Conservation (phyloP, 1,284 basidiomycete genomes). For the Anthracocystis setariae region DNA sequence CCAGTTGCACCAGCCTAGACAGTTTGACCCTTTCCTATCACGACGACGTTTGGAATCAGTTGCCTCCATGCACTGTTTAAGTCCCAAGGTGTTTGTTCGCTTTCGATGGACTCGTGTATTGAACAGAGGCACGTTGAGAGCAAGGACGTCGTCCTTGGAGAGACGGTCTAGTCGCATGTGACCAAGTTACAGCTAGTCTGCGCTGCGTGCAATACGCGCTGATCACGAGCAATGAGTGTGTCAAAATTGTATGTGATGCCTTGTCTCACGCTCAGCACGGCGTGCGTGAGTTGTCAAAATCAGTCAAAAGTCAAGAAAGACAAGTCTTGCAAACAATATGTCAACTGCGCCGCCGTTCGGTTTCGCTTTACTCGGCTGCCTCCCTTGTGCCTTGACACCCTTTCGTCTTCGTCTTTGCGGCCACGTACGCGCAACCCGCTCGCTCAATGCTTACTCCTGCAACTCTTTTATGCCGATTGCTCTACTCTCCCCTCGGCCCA, state of each 20-base stretch:
- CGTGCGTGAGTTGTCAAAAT: slow-evolving; percentile 2
- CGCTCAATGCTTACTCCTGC: not conserved
- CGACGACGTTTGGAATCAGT: too few relatives aligned
- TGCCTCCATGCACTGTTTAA: too few relatives aligned
- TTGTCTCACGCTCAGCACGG: not conserved
- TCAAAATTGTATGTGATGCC: too few relatives aligned
- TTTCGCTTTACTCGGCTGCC: too few relatives aligned
- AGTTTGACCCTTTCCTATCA: too few relatives aligned
- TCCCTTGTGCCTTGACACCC: not conserved
- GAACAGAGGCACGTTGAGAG: too few relatives aligned
- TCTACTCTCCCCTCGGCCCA: not conserved
- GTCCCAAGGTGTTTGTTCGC: too few relatives aligned
- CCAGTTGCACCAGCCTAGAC: too few relatives aligned
- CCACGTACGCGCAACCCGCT: slow-evolving; percentile 1
- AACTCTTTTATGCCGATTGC: not conserved
- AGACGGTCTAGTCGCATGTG: too few relatives aligned
- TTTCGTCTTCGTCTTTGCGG: not conserved
- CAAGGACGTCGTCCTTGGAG: too few relatives aligned
- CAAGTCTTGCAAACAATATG: not conserved
- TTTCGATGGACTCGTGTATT: too few relatives aligned
- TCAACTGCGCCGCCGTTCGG: too few relatives aligned
- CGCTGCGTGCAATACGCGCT: not conserved
- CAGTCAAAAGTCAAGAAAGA: slow-evolving; percentile 5
- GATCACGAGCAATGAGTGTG: slow-evolving; percentile 4
- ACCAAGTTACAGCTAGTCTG: not conserved